Evolutionary conservation across 352 stramenopile genomes (phyloP).

Genomic region (Globisporangium barbulae): DNA sequence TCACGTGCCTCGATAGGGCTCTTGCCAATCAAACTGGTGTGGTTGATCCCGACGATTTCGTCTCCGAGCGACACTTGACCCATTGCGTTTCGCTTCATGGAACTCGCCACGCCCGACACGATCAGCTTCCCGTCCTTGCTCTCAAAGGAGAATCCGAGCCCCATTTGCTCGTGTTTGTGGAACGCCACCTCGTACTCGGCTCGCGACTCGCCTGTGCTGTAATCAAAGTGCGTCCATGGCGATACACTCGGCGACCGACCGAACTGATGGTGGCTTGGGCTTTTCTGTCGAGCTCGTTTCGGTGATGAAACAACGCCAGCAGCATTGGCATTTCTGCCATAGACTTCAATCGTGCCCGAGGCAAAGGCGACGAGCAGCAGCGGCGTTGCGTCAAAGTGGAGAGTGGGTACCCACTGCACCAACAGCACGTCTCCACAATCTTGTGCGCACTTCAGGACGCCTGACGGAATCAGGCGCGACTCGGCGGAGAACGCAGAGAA

Average conservation of each 20-base stretch:
- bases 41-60: conserved; percentile 66
- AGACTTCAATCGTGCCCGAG: conserved; percentile 61
- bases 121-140: conserved; percentile 36
- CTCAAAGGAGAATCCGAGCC: conserved; percentile 49
- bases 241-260: conserved; percentile 45
- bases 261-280: conserved; percentile 14
- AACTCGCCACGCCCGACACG: conserved; percentile 21
- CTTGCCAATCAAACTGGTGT: conserved; percentile 40
- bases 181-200: conserved; percentile 67
- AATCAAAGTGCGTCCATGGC: conserved; percentile 75
- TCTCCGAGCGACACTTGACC: conserved; percentile 33
- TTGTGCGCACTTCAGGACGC: conserved; percentile 52
- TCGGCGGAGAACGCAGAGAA: conserved; percentile 81
- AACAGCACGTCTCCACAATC: conserved; percentile 53
- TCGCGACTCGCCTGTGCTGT: conserved; percentile 55
- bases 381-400: conserved; percentile 78
- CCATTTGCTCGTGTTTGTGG: conserved; percentile 29
- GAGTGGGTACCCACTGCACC: conserved; percentile 78
- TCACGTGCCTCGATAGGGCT: conserved; percentile 26
- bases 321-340: conserved; percentile 49
- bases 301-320: conserved; percentile 58
- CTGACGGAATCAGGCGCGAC: conserved; percentile 74
- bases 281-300: conserved; percentile 18
- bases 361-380: conserved; percentile 63
- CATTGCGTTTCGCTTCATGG: conserved; percentile 13